Conservation (phyloP, 2,329 filamentous ascomycete genomes). For the Botrytis galanthina region DNA sequence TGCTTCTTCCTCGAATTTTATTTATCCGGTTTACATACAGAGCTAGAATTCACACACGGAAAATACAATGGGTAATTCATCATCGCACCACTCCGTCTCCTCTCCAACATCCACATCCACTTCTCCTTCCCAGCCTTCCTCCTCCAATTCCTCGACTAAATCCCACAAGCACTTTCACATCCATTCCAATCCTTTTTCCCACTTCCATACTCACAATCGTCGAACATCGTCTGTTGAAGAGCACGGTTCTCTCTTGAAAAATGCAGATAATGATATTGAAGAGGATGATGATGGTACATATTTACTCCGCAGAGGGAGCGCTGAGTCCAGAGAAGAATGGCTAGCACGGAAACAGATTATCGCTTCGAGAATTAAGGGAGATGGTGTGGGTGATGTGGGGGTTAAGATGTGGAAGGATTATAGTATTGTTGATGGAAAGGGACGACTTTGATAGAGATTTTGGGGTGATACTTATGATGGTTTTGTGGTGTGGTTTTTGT, state of each 20-base stretch:
- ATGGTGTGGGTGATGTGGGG: background rate
- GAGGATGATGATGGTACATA: slow-evolving; percentile 12
- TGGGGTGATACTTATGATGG: background rate
- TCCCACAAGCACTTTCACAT: background rate
- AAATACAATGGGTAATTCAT: slow-evolving; percentile 14
- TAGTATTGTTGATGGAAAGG: background rate
- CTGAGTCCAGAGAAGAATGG: slow-evolving; percentile 16
- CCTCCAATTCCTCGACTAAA: background rate
- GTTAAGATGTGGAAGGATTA: background rate
- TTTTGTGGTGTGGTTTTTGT: background rate
- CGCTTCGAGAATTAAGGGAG: background rate
- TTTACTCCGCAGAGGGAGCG: slow-evolving; percentile 2
- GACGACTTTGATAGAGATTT: background rate
- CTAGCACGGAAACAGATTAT: slow-evolving; percentile 2
- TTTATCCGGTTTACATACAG: background rate
- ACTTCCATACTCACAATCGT: background rate
- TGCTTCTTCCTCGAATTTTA: background rate
- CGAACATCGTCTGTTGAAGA: background rate
- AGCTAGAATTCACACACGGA: background rate
- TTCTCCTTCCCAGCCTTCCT: background rate
- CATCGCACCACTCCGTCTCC: background rate
- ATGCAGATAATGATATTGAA: background rate
- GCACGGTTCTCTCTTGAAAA: background rate
- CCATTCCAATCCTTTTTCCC: background rate
- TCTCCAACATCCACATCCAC: background rate